Evolutionary conservation across 2,329 filamentous ascomycete genomes (phyloP).

Genomic region (Cytospora piceicola): DNA sequence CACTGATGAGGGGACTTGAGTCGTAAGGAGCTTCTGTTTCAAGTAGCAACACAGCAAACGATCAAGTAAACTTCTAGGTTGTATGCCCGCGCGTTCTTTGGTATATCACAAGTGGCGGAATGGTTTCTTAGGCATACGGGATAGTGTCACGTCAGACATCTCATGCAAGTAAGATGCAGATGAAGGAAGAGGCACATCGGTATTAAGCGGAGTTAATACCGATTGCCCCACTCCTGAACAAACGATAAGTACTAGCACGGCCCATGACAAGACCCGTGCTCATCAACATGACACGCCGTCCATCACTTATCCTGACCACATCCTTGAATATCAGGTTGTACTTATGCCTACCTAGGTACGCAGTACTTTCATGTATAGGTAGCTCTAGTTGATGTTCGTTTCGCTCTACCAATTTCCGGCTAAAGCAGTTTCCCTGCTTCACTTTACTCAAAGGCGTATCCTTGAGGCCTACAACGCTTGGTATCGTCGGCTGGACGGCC

Average conservation of each 20-base stretch:
- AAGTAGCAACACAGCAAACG: neutral
- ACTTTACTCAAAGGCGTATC: too few species aligned
- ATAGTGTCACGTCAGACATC: neutral
- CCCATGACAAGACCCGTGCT: too few species aligned
- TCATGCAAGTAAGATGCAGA: neutral
- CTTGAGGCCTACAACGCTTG: too few species aligned
- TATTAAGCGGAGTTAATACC: slow-evolving; percentile 19
- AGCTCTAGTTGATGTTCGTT: too few species aligned
- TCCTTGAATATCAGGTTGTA: too few species aligned
- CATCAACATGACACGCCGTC: too few species aligned
- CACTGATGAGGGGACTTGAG: neutral
- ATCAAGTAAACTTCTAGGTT: neutral
- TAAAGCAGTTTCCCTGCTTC: too few species aligned
- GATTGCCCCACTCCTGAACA: neutral
- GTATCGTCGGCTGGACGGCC: too few species aligned
- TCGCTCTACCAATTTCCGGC: too few species aligned
- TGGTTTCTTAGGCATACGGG: neutral
- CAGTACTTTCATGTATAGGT: too few species aligned
- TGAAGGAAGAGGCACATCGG: slow-evolving; percentile 5
- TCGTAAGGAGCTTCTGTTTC: neutral
- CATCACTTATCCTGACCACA: too few species aligned
- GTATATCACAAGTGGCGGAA: neutral
- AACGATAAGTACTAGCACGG: neutral
- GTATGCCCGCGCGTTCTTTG: neutral
- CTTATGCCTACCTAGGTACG: too few species aligned